Conservation (phyloP, 345 rosid genomes). For the Bretschneidera sinensis region DNA sequence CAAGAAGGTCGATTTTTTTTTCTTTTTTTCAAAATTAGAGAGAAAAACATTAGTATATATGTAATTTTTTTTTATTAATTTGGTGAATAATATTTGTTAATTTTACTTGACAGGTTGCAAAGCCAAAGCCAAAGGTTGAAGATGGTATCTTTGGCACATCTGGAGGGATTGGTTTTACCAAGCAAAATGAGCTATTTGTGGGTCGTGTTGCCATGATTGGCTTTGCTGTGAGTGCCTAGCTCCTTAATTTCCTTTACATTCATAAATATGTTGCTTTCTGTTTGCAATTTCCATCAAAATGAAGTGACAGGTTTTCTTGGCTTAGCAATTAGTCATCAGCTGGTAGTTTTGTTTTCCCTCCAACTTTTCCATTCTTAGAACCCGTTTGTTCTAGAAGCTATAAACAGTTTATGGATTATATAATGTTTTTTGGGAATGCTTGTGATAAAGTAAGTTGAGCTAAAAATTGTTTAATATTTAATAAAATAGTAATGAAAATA, state of each 20-base stretch:
- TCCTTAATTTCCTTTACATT: not conserved
- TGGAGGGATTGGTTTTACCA: constrained; percentile 95
- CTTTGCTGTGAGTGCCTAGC: constrained; percentile 63
- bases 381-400: no score
- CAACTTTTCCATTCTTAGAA: no score
- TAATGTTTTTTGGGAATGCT: no score
- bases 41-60: not conserved
- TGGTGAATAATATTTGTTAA: not conserved
- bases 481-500: no score
- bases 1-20: constrained; percentile 44
- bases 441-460: no score
- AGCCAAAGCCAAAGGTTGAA: constrained; percentile 58
- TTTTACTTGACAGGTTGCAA: constrained; percentile 27
- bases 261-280: not conserved
- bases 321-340: no score
- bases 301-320: constrained; percentile 5
- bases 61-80: not conserved
- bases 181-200: constrained; percentile 89
- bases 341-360: no score
- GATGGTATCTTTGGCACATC: constrained; percentile 94
- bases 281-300: not conserved
- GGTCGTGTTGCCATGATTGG: constrained; percentile 99
- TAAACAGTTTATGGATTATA: no score
- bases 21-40: not conserved
- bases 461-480: no score